Percentiles rank a stretch among this genome's conserved stretches.
These are phyloP conservation scores for Saccharomycopsis amapae DNA, from an alignment of 805 yeast genomes.

Conservation along the genomic window DNA sequence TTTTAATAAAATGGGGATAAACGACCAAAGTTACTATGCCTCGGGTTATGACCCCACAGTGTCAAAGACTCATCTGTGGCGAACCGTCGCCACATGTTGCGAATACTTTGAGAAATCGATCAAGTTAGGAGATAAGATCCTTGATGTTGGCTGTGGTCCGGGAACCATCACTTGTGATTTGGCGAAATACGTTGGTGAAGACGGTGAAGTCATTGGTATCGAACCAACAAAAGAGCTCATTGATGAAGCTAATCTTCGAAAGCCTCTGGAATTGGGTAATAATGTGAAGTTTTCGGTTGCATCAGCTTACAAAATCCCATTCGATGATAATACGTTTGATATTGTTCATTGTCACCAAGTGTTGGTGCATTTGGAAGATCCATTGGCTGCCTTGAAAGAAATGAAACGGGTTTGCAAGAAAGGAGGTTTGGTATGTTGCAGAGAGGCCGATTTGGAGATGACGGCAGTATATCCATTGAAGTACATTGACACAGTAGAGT, in stretches of 20 bases:
- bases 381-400: constrained; percentile 30
- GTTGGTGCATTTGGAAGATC: constrained; percentile 32
- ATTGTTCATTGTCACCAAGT: constrained; percentile 36
- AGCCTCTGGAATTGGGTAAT: constrained; percentile 26
- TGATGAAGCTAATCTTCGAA: constrained; percentile 25
- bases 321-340: constrained; percentile 33
- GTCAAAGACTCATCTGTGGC: constrained; percentile 31
- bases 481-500: constrained; percentile 7
- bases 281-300: constrained; percentile 31
- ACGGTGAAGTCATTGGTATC: constrained; percentile 27
- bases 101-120: constrained; percentile 27
- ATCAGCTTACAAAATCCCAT: constrained; percentile 12
- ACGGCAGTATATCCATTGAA: constrained; percentile 24
- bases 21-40: constrained; percentile 26
- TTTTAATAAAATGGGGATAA: background rate
- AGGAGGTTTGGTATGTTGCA: constrained; percentile 30
- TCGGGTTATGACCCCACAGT: constrained; percentile 25
- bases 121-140: constrained; percentile 26
- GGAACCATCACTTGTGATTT: constrained; percentile 34
- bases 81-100: constrained; percentile 30
- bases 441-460: constrained; percentile 29
- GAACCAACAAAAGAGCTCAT: constrained; percentile 30
- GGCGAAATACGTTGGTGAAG: constrained; percentile 29
- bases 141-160: constrained; percentile 40
- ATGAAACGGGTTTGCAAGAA: constrained; percentile 32